Base-by-base conservation (phyloP, 225 moss, liverwort and hornwort genomes). In the Ulota crispa region DNA sequence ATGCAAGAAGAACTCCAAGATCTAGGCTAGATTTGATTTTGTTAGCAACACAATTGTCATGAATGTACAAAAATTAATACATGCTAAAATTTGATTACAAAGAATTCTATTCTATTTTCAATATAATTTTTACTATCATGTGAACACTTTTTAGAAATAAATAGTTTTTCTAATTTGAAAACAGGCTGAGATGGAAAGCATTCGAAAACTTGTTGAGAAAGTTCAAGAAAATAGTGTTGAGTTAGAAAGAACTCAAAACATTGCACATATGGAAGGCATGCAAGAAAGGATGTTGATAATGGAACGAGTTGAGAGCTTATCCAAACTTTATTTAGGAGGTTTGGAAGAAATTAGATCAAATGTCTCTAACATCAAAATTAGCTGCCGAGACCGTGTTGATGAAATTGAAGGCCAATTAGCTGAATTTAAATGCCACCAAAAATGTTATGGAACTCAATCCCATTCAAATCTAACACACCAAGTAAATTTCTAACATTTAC, bases 281-380 rank as follows among this genome's bases (percentile, higher is more conserved):
- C 83, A 54, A 74, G 98, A 95, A 69, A 90, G 90, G 77, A 83
- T 92, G 85, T 83, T 95, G 16, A 95, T 98, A 45, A 98, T 98
- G 90, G 94, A 98, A 71, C 86, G 93, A 21, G 87, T 98, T 11
- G 98, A 95, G 64, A 89, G 91, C 75, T 89, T 98, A 50, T 98
- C 98, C 7, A 93, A 93, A 71, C 87, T 95, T 6, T 95, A 95
- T 85, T 77, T 98, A 26, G 93, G 95, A 45, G 92, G 98, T 23
- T 82, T 98, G 60, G 94, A 98, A 81, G 98, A 98, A 81, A 93
- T 93, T 61, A 89, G 87, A 57, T 90, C 92, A 26, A 96, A 98
- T 88, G 91, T 98, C 27, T 95, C 88, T 52, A 92, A 91, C 57
- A 87, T 93, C 26, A 98, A 95, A 76, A 87, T 84, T 57, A 84